A percentile compares a stretch with the other conserved stretches of the same genome.
These are phyloP conservation scores for Chaetothyriales sp. DNA, from an alignment of 2,329 filamentous ascomycete genomes.

Conservation along the genomic window DNA sequence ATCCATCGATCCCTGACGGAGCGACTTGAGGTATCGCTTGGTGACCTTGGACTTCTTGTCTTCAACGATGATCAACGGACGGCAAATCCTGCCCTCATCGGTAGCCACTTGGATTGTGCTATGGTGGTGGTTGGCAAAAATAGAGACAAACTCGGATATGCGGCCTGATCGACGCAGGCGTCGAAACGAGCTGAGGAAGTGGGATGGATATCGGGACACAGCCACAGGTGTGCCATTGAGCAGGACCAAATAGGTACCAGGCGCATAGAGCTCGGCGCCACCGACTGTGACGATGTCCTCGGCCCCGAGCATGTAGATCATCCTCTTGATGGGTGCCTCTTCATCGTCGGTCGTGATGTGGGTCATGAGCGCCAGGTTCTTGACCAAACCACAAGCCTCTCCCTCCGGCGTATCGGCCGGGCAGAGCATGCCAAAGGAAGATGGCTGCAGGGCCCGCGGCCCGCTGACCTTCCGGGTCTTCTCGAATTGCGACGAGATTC, in stretches of 20 bases:
- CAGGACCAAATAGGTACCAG: conserved; percentile 77
- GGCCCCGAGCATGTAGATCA: conserved; percentile 74
- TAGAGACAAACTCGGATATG: conserved; percentile 91
- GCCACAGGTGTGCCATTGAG: conserved; percentile 92
- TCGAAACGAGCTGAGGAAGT: conserved; percentile 72
- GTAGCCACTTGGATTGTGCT: conserved; percentile 88
- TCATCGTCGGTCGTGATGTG: conserved; percentile 97
- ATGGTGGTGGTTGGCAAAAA: conserved; percentile 89
- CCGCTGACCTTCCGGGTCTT: conserved; percentile 96
- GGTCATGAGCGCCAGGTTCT: conserved; percentile 96
- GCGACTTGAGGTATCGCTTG: conserved; percentile 58
- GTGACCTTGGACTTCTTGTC: conserved; percentile 70
- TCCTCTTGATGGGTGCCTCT: conserved; percentile 72
- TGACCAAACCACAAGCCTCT: conserved; percentile 93
- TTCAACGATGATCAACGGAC: conserved; percentile 89
- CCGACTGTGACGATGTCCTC: conserved; percentile 66
- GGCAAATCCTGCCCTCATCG: conserved; percentile 90
- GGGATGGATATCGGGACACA: conserved; percentile 68
- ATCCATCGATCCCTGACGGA: conserved; percentile 68
- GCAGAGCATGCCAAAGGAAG: conserved; percentile 96
- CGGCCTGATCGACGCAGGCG: conserved; percentile 75
- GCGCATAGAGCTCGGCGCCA: conserved; percentile 72
- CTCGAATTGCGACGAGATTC: conserved; percentile 96
- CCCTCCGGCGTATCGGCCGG: conserved; percentile 96
- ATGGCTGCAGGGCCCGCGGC: conserved; percentile 87